These are phyloP conservation scores for Fusarium stilboides DNA, from an alignment of 2,329 filamentous ascomycete species.

Conservation along the genomic window DNA sequence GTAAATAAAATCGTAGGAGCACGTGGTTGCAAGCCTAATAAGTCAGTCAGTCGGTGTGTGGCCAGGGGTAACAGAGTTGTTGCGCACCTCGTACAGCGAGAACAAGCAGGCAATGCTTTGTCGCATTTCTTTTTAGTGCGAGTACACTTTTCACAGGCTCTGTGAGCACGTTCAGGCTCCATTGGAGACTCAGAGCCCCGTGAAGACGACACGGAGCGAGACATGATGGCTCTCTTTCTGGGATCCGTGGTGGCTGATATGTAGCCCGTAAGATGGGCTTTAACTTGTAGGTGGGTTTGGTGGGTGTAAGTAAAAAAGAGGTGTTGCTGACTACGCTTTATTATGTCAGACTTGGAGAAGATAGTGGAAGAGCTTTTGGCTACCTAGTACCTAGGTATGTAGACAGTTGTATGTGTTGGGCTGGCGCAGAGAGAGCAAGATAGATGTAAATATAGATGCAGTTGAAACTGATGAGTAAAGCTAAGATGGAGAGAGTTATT, in stretches of 20 bases:
- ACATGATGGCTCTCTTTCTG: conserved; percentile 44
- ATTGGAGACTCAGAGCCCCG: conserved; percentile 52
- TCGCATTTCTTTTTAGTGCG: conserved; percentile 59
- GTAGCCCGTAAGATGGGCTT: conserved; percentile 32
- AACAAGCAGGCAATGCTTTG: conserved; percentile 56
- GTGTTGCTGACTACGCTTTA: conserved; percentile 23
- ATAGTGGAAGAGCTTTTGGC: conserved; percentile 7
- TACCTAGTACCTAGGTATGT: conserved; percentile 28
- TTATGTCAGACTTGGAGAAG: conserved; percentile 34
- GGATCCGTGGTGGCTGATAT: conserved; percentile 39
- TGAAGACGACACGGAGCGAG: conserved; percentile 49
- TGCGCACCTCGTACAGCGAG: conserved; percentile 54
- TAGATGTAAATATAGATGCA: conserved; percentile 1
- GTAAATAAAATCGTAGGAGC: conserved; percentile 57
- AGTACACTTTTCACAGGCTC: conserved; percentile 58
- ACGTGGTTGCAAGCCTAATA: conserved; percentile 50
- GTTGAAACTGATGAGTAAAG: conserved; percentile 3
- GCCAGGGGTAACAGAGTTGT: not conserved
- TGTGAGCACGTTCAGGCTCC: conserved; percentile 54
- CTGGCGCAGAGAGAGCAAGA: conserved; percentile 1
- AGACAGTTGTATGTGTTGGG: conserved; percentile 13
- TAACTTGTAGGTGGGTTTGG: conserved; percentile 5
- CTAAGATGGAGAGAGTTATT: conserved; percentile 1
- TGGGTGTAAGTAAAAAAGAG: conserved; percentile 23
- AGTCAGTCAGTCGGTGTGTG: not conserved